Evolutionary conservation across 805 yeast genomes (phyloP).

Genomic region (Pichia gijzeniarum): DNA sequence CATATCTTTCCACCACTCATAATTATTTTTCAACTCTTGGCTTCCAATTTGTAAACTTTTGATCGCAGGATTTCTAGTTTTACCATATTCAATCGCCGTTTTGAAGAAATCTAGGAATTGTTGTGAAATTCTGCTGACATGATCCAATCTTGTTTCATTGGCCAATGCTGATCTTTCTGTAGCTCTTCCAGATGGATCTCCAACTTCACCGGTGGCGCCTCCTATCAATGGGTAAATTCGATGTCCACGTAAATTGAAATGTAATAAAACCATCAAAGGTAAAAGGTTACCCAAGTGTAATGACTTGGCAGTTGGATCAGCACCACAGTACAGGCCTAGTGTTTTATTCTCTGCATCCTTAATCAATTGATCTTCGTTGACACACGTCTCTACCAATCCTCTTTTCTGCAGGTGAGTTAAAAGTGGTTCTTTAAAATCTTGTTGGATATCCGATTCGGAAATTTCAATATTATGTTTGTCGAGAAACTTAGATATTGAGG

Average conservation of each 20-base stretch:
- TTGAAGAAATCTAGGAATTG: constrained; percentile 61
- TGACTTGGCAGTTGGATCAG: constrained; percentile 90
- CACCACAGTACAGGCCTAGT: constrained; percentile 80
- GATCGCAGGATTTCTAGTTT: constrained; percentile 34
- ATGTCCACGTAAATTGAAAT: constrained; percentile 82
- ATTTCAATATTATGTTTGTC: constrained; percentile 16
- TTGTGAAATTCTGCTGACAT: constrained; percentile 49
- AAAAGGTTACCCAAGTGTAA: constrained; percentile 86
- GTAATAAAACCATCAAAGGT: constrained; percentile 79
- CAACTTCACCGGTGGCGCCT: constrained; percentile 93
- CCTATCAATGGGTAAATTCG: constrained; percentile 79
- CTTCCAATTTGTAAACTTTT: constrained; percentile 13
- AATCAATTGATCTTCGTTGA: constrained; percentile 30
- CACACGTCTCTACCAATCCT: constrained; percentile 39
- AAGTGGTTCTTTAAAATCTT: constrained; percentile 34
- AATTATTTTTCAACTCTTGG: constrained; percentile 47
- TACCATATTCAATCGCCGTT: constrained; percentile 58
- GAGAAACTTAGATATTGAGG: constrained; percentile 20
- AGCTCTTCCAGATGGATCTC: constrained; percentile 91
- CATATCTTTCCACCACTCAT: constrained; percentile 80
- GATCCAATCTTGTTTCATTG: constrained; percentile 43
- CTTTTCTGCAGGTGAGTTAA: constrained; percentile 37
- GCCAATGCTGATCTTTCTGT: constrained; percentile 65
- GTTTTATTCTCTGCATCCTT: constrained; percentile 26
- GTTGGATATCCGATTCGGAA: constrained; percentile 19